Percentiles rank a stretch among this genome's conserved stretches.
Conservation (phyloP, 1,139 yeast genomes). For the Blastobotrys ciferrii region DNA sequence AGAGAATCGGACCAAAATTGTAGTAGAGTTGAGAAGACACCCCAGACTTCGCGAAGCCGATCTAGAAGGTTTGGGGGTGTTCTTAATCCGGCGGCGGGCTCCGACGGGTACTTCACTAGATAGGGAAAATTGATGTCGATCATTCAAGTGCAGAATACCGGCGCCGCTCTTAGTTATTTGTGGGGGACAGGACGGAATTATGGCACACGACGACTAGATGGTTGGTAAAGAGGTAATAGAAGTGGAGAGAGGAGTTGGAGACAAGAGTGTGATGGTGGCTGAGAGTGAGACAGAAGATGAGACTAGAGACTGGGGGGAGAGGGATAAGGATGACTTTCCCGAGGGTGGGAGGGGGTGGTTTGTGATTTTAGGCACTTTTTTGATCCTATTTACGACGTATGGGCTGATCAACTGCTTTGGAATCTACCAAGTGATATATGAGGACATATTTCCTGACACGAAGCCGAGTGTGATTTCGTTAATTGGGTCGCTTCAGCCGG, state of each 20-base stretch:
- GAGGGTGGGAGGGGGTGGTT: conserved; percentile 35
- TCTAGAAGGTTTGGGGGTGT: no score
- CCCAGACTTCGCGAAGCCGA: no score
- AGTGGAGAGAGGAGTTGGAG: neutral
- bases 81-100: no score
- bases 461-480: conserved; percentile 43
- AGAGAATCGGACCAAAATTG: no score
- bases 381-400: conserved; percentile 29
- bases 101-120: no score
- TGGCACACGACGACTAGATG: no score
- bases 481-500: conserved; percentile 53
- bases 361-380: conserved; percentile 30
- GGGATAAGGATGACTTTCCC: conserved; percentile 29
- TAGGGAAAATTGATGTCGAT: no score
- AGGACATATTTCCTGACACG: conserved; percentile 45
- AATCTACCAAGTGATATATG: conserved; percentile 55
- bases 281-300: neutral
- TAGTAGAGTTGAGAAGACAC: no score
- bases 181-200: neutral
- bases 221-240: neutral
- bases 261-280: conserved; percentile 1
- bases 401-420: conserved; percentile 59
- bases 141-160: no score
- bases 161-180: neutral
- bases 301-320: conserved; percentile 16